Conservation (phyloP, 2,329 filamentous ascomycete genomes). For the Cladophialophora bantiana region DNA sequence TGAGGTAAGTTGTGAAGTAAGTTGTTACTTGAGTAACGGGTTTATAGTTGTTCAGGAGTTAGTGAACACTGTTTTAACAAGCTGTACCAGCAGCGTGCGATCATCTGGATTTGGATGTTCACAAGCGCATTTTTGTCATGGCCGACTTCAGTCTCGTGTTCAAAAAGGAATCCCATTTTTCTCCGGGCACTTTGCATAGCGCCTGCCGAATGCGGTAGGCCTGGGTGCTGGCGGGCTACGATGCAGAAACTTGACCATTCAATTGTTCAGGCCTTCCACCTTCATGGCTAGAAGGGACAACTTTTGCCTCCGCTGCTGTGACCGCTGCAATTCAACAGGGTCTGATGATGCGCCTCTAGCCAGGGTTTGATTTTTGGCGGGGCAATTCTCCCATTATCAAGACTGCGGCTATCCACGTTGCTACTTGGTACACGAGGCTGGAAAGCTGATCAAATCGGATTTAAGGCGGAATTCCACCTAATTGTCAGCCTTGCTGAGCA, state of each 20-base stretch:
- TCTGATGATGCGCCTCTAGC: background rate
- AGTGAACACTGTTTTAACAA: slow-evolving; percentile 3
- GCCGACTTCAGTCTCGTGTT: background rate
- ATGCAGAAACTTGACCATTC: background rate
- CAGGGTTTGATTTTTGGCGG: background rate
- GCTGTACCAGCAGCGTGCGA: background rate
- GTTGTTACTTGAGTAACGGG: too few relatives aligned
- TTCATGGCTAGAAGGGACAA: background rate
- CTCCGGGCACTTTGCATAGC: background rate
- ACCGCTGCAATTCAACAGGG: background rate
- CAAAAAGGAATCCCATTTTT: background rate
- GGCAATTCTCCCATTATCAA: background rate
- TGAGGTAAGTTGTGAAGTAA: background rate
- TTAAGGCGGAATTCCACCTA: background rate
- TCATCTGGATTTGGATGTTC: background rate
- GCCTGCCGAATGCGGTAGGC: slow-evolving; percentile 2
- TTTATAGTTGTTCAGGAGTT: background rate
- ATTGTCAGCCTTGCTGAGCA: background rate
- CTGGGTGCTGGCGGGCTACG: background rate
- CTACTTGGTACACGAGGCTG: background rate
- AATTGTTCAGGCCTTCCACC: background rate
- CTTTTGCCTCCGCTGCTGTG: background rate
- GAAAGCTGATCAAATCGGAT: background rate
- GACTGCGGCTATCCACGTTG: background rate
- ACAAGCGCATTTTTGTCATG: background rate